Conservation (phyloP, 2,329 filamentous ascomycete species). For the Trichoderma koningiopsis region DNA sequence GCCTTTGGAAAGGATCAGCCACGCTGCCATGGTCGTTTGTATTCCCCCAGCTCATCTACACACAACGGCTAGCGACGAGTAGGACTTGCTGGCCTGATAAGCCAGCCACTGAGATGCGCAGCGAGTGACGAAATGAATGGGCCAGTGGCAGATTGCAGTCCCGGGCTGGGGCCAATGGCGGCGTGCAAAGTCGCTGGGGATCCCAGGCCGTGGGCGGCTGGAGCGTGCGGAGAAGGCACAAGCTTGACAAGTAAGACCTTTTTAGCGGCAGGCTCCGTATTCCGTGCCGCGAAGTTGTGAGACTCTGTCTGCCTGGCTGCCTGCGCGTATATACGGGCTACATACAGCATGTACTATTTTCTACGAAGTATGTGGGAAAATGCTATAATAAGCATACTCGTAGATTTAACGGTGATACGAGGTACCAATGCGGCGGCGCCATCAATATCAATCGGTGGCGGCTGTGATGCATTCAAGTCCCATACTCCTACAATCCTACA, state of each 20-base stretch:
- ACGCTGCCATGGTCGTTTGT: background rate
- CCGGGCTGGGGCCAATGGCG: slow-evolving; percentile 23
- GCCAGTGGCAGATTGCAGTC: slow-evolving; percentile 25
- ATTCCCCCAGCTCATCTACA: background rate
- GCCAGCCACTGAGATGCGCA: slow-evolving; percentile 6
- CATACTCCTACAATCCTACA: background rate
- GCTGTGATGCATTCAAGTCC: background rate
- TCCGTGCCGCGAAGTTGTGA: background rate
- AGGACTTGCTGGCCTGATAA: slow-evolving; percentile 1
- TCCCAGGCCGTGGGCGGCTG: slow-evolving; percentile 14
- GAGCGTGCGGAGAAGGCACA: slow-evolving; percentile 11
- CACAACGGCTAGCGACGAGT: background rate
- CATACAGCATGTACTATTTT: background rate
- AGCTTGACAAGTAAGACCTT: background rate
- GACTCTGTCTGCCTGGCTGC: background rate
- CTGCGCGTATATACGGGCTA: background rate
- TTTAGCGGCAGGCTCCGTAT: background rate
- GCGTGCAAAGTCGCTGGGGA: slow-evolving; percentile 4
- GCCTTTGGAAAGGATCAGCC: background rate
- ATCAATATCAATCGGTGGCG: background rate
- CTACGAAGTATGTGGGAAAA: background rate
- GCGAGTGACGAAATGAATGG: slow-evolving; percentile 24
- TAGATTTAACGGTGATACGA: background rate
- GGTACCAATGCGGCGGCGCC: background rate
- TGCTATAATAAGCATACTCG: background rate